Base-by-base conservation (phyloP, 345 rosid genomes). In the Eucalyptus erythrocorys region DNA sequence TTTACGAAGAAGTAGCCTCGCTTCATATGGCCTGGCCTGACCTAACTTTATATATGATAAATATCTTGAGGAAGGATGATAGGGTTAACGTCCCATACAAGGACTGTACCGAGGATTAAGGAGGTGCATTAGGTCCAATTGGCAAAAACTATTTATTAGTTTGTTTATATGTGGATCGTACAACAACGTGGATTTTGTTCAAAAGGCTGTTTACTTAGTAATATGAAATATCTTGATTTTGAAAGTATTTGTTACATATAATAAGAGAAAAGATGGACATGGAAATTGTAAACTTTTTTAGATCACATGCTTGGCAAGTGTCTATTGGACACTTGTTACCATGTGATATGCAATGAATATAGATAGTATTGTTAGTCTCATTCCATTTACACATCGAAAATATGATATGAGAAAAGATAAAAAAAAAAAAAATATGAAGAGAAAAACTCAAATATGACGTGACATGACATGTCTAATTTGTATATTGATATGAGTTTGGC, bases 121-220 rank as follows among this genome's bases (percentile, higher is more conserved):
- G 26, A 55, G 26, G 26, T 3, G 0, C 4, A 24, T 55, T 4
- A 9, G 26, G 11, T 21, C 10, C 11, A 1, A 21, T 22, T 1
- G 2, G 26, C 5, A 5, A 55, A 55, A 55, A 21, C 11, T 8
- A 55, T 55, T 55, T 64, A 6, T 64, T 3, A 6, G 6, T 6
- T 30, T 64, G 19, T n/a, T n/a, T 14, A 66, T n/a, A n/a, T 32
- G 12, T 32, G 42, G 34, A 3, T 68, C 32, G 80, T 34, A 8
- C 10, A 32, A 16, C 22, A 34, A 16, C 1, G 9, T 68, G 13
- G 5, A 68, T 68, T 68, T 68, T 68, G 24, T 32, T 68, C 42
- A 34, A 32, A 32, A 68, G 79, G 8, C 6, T 15, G 16, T 16
- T 66, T 15, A 61, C 32, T 64, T 64, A 32, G 21, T n/a, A 7